Percentiles rank a stretch among this genome's conserved stretches.
These are phyloP conservation scores for Termitomyces sp. DNA, from an alignment of 768 basidiomycete genomes.

Conservation along the genomic window DNA sequence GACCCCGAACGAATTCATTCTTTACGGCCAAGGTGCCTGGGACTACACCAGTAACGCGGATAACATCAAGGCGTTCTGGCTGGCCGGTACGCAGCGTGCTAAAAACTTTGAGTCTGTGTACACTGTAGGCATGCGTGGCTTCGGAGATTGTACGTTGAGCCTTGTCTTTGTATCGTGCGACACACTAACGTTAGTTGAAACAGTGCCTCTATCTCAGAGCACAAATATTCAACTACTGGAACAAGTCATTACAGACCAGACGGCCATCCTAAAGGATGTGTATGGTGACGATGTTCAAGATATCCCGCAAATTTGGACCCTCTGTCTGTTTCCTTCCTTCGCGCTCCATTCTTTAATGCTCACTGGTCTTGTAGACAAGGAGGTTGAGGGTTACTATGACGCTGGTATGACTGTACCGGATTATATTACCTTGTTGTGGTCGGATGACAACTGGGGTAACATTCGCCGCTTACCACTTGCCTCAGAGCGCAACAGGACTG, in stretches of 20 bases:
- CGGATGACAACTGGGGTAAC: slow-evolving; percentile 77
- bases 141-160: slow-evolving; percentile 39
- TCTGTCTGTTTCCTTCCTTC: slow-evolving; percentile 35
- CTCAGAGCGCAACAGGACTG: slow-evolving; percentile 53
- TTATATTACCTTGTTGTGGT: slow-evolving; percentile 63
- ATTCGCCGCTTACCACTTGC: slow-evolving; percentile 54
- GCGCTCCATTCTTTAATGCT: background rate
- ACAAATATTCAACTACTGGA: slow-evolving; percentile 49
- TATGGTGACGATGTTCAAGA: slow-evolving; percentile 39
- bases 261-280: slow-evolving; percentile 49
- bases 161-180: background rate
- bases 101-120: slow-evolving; percentile 57
- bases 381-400: slow-evolving; percentile 66
- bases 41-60: slow-evolving; percentile 53
- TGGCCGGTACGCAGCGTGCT: slow-evolving; percentile 52
- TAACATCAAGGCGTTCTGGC: slow-evolving; percentile 58
- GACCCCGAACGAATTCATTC: slow-evolving; percentile 59
- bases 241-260: slow-evolving; percentile 56
- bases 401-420: slow-evolving; percentile 58
- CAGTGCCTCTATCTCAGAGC: slow-evolving; percentile 48
- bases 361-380: slow-evolving; percentile 32
- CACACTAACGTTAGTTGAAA: background rate
- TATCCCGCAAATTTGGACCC: slow-evolving; percentile 64
- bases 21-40: slow-evolving; percentile 56
- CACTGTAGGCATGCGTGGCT: slow-evolving; percentile 69